A percentile compares a stretch with the other conserved stretches of the same genome.
phyloP scores from a whole-genome alignment of 768 basidiomycete species.

The Tricholoma sp. region DNA sequence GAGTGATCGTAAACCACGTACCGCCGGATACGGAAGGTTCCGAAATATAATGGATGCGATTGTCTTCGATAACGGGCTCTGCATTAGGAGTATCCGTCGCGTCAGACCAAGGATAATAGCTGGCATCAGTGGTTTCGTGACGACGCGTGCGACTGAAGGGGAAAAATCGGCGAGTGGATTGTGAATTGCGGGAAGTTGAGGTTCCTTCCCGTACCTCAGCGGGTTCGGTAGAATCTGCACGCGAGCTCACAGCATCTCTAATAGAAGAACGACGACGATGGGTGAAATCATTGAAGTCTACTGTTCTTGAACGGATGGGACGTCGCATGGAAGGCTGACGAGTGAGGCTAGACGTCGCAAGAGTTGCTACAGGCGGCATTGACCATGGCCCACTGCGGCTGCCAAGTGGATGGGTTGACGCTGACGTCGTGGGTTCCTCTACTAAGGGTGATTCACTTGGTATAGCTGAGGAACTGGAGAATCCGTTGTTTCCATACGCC shows the following conservation, averaged over 20 bases:
- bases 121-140: constrained; percentile 24
- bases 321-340: constrained; percentile 64
- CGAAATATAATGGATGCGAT: constrained; percentile 7
- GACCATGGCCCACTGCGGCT: constrained; percentile 30
- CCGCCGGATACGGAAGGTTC: constrained; percentile 17
- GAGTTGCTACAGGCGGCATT: constrained; percentile 13
- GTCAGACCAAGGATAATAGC: constrained; percentile 20
- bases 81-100: constrained; percentile 10
- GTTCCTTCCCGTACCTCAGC: constrained; percentile 23
- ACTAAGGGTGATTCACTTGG: constrained; percentile 31
- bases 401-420: constrained; percentile 19
- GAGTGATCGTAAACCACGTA: constrained; percentile 23
- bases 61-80: constrained; percentile 14
- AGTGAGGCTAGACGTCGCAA: constrained; percentile 30
- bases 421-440: constrained; percentile 24
- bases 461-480: constrained; percentile 13
- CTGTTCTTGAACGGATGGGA: constrained; percentile 44
- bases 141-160: constrained; percentile 45
- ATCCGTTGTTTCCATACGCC: constrained; percentile 36
- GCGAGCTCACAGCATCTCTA: constrained; percentile 27
- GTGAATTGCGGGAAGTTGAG: constrained; percentile 12
- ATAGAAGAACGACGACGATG: constrained; percentile 53
- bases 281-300: constrained; percentile 73
- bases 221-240: constrained; percentile 25
- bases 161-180: constrained; percentile 49